Evolutionary conservation across 1,284 basidiomycete genomes (phyloP), one percentile per base, ranked within the genome.

Genomic region (Sporisorium sorghi): DNA sequence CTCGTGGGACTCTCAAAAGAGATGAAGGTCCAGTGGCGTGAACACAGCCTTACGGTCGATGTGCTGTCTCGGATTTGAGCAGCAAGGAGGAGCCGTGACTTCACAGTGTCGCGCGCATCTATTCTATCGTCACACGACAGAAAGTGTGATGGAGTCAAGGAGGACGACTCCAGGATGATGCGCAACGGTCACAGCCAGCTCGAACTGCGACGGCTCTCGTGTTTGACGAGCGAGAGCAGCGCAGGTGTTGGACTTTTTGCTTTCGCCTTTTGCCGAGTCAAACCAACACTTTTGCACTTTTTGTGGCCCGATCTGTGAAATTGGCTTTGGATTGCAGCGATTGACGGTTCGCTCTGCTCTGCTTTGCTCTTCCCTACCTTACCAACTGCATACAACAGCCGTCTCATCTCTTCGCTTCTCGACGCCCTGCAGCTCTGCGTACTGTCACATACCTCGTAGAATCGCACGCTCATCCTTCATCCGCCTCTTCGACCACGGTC

Each of bases 221-320:
- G 4, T 17, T n/a, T 28, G 26, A 21, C n/a, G 10, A 28, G 26
- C 26, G 44, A 28, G 42, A 44, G 14, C 12, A 44, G 42, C 42
- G 35, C 35, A 47, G 46, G 46, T 47, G 46, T 47, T 47, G 46
- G 28, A 33, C 32, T 33, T 26, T 47, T 46, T 12, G 21, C 40
- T 11, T 43, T 37, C 17, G 28, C 21, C 21, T 26, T 28, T 46
- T 30, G 46, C 46, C 46, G 46, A 47, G 28, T 19, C 17, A 47
- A 19, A 19, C 28, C 46, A 47, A 47, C 46, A 47, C 46, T 47
- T 46, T 46, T 46, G 17, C 35, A 8, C 35, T 40, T 40, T 40
- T 40, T 19, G 37, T 9, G n/a, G 35, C 35, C 35, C 35, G 35
- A 37, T 19, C 37, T 40, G n/a, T 40, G n/a, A 40, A 40, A 19